Conservation (phyloP, 257 asterid species). For the Schizonepeta tenuifolia region DNA sequence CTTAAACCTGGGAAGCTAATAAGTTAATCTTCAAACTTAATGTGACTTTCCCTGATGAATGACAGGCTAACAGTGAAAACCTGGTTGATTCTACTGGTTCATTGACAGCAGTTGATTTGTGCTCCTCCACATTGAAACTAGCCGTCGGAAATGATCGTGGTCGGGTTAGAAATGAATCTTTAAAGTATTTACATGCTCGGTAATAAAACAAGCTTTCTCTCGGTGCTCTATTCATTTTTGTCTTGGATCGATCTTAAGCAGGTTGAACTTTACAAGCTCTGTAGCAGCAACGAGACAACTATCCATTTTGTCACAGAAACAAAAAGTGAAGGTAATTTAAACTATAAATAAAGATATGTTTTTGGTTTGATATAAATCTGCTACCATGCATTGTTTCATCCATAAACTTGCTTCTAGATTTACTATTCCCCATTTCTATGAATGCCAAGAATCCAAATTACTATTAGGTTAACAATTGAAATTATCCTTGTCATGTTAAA, state of each 20-base stretch:
- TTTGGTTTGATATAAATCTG: constrained; percentile 15
- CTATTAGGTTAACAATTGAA: constrained; percentile 7
- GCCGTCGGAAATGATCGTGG: constrained; percentile 88
- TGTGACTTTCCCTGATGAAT: constrained; percentile 39
- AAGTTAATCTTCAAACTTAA: neutral
- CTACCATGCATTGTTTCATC: constrained; percentile 1
- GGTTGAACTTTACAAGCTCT: constrained; percentile 70
- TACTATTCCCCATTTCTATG: constrained; percentile 16
- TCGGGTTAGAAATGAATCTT: constrained; percentile 65
- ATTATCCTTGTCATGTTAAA: neutral
- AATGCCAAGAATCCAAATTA: constrained; percentile 2
- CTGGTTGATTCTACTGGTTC: constrained; percentile 55
- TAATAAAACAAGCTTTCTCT: constrained; percentile 20
- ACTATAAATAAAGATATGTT: constrained; percentile 22
- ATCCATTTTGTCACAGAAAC: constrained; percentile 65
- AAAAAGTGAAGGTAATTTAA: constrained; percentile 67
- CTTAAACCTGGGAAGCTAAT: neutral
- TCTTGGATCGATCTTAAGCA: constrained; percentile 41
- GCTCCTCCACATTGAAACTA: constrained; percentile 66
- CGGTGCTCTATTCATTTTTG: constrained; percentile 32
- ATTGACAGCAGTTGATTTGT: constrained; percentile 62
- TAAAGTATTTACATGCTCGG: constrained; percentile 25
- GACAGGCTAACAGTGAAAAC: constrained; percentile 57
- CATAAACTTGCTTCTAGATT: constrained; percentile 26
- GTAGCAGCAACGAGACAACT: constrained; percentile 46